Conservation (phyloP, 2,329 filamentous ascomycete species). For the Aurifilum marmelostoma region DNA sequence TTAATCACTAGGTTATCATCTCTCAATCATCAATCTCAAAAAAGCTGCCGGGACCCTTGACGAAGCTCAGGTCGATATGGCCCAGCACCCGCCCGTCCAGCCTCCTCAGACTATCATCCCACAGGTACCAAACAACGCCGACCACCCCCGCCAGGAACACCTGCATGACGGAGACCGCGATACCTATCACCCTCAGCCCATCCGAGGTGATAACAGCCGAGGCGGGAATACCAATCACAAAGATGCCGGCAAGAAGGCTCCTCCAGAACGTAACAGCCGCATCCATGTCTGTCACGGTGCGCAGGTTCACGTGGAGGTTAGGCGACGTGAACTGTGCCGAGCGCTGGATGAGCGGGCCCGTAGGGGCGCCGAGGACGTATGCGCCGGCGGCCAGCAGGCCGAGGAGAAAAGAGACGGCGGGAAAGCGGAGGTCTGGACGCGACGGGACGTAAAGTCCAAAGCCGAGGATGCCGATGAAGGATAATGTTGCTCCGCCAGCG, state of each 20-base stretch:
- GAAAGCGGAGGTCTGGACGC: constrained; percentile 40
- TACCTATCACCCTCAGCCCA: constrained; percentile 43
- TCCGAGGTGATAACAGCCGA: constrained; percentile 38
- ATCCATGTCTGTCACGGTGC: constrained; percentile 54
- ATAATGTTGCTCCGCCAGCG: constrained; percentile 43
- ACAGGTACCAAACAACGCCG: constrained; percentile 46
- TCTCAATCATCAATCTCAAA: constrained; percentile 45
- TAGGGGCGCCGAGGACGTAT: constrained; percentile 45
- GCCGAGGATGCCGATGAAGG: constrained; percentile 47
- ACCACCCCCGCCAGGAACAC: constrained; percentile 42
- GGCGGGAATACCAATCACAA: constrained; percentile 48
- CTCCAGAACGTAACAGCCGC: constrained; percentile 47
- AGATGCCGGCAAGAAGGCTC: constrained; percentile 45
- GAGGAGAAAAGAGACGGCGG: constrained; percentile 49
- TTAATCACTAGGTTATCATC: neutral
- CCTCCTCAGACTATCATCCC: constrained; percentile 46
- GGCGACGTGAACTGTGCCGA: constrained; percentile 54
- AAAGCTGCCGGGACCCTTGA: constrained; percentile 49
- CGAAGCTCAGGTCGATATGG: constrained; percentile 47
- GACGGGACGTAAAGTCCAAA: constrained; percentile 48
- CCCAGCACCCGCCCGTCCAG: constrained; percentile 53
- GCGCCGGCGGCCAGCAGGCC: constrained; percentile 51
- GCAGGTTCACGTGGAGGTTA: constrained; percentile 49
- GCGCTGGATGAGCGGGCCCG: constrained; percentile 47
- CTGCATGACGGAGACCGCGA: constrained; percentile 49